phyloP scores from a whole-genome alignment of 2,329 filamentous ascomycete species.

The Alternaria consortialis region DNA sequence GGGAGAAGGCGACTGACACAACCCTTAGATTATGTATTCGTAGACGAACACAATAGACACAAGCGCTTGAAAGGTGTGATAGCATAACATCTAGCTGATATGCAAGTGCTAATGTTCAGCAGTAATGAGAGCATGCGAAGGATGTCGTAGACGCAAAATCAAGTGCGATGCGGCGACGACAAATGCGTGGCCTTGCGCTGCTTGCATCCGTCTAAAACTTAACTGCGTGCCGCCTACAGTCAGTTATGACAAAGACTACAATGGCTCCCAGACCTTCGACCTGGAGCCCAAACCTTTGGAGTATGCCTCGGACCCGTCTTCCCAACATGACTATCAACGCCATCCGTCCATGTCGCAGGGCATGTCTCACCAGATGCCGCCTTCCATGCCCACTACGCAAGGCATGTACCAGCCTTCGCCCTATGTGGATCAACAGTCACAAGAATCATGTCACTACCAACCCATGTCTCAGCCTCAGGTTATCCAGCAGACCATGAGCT shows the following conservation, averaged over 20 bases:
- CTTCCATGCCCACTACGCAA: conserved; percentile 41
- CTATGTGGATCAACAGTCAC: conserved; percentile 45
- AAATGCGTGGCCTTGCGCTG: conserved; percentile 96
- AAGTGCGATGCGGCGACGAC: conserved; percentile 97
- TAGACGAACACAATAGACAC: conserved; percentile 97
- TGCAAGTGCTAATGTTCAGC: conserved; percentile 33
- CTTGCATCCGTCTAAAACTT: conserved; percentile 89
- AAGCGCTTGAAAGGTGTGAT: conserved; percentile 88
- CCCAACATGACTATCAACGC: conserved; percentile 54
- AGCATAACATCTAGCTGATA: conserved; percentile 2
- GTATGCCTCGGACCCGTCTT: conserved; percentile 50
- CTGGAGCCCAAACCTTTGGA: conserved; percentile 52
- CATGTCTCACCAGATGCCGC: conserved; percentile 40
- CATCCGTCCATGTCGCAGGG: conserved; percentile 43
- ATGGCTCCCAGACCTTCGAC: conserved; percentile 53
- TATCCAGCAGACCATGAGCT: conserved; percentile 46
- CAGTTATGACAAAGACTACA: conserved; percentile 71
- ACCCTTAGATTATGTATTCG: conserved; percentile 90
- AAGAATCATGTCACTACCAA: conserved; percentile 50
- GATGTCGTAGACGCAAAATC: conserved; percentile 93
- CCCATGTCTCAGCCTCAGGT: conserved; percentile 46
- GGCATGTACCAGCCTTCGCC: conserved; percentile 49
- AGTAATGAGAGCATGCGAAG: conserved; percentile 98
- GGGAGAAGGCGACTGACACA: conserved; percentile 25
- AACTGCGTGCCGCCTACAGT: conserved; percentile 91